A percentile compares a stretch with the other conserved stretches of the same genome.
phyloP scores from a whole-genome alignment of 495 filamentous ascomycete species.

The Lentithecium fluviatile region DNA sequence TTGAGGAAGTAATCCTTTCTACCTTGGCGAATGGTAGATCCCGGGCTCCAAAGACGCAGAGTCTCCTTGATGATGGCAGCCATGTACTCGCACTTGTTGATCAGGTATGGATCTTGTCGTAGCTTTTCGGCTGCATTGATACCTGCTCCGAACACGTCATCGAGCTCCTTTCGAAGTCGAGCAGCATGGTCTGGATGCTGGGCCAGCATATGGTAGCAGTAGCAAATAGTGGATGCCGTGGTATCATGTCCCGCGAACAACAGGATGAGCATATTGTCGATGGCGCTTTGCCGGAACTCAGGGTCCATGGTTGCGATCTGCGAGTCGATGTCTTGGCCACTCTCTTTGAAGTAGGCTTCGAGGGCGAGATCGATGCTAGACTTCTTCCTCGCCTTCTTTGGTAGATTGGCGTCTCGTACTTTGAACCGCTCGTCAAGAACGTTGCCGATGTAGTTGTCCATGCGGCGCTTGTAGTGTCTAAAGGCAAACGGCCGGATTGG shows the following conservation, averaged over 20 bases:
- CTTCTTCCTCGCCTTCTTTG: slow-evolving; percentile 14
- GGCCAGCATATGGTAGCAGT: slow-evolving; percentile 44
- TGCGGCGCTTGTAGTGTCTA: slow-evolving; percentile 17
- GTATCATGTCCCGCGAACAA: slow-evolving; percentile 53
- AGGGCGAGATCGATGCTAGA: slow-evolving; percentile 32
- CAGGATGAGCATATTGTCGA: slow-evolving; percentile 41
- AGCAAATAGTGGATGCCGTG: slow-evolving; percentile 45
- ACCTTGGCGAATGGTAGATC: slow-evolving; percentile 33
- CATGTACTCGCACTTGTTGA: slow-evolving; percentile 41
- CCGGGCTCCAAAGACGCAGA: slow-evolving; percentile 37
- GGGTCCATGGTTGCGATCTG: slow-evolving; percentile 24
- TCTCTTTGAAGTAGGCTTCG: slow-evolving; percentile 31
- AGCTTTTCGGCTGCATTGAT: slow-evolving; percentile 16
- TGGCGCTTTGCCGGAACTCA: slow-evolving; percentile 36
- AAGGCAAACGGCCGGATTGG: slow-evolving; percentile 14
- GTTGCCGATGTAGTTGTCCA: slow-evolving; percentile 27
- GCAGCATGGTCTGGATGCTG: slow-evolving; percentile 41
- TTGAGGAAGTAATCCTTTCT: slow-evolving; percentile 24
- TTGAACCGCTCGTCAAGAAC: slow-evolving; percentile 30
- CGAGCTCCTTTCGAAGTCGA: slow-evolving; percentile 42
- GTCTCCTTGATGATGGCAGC: slow-evolving; percentile 38
- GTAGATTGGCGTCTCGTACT: not conserved
- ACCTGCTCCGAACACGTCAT: slow-evolving; percentile 41
- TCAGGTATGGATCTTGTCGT: slow-evolving; percentile 20
- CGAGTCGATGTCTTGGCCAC: slow-evolving; percentile 14